Evolutionary conservation across 257 asterid species (phyloP).

Genomic region (Echium plantagineum): DNA sequence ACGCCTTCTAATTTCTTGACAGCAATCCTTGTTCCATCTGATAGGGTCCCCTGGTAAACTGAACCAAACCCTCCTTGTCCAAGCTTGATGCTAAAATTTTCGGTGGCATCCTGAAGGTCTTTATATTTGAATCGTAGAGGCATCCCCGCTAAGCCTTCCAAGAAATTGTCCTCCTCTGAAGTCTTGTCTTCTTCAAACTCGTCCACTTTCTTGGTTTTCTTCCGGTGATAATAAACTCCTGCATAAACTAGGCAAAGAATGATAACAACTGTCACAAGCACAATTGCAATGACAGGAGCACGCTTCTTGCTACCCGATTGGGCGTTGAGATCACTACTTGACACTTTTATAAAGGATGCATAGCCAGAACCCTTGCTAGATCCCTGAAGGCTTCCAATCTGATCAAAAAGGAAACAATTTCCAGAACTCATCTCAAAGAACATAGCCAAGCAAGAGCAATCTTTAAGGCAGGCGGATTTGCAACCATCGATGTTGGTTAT

Average conservation of each 20-base stretch:
- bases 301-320: constrained; percentile 21
- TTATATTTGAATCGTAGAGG: constrained; percentile 12
- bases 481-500: constrained; percentile 55
- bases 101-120: constrained; percentile 24
- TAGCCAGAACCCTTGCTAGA: constrained; percentile 22
- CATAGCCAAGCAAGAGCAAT: constrained; percentile 75
- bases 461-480: constrained; percentile 46
- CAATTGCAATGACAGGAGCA: constrained; percentile 36
- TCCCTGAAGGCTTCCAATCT: constrained; percentile 51
- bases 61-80: constrained; percentile 40
- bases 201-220: constrained; percentile 26
- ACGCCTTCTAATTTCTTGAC: constrained; percentile 35
- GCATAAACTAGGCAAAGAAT: constrained; percentile 34
- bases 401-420: constrained; percentile 53
- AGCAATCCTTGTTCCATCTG: constrained; percentile 25
- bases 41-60: constrained; percentile 25
- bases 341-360: constrained; percentile 36
- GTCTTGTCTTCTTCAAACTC: background rate
- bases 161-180: background rate
- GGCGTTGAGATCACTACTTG: constrained; percentile 12
- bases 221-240: constrained; percentile 29
- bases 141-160: background rate
- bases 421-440: constrained; percentile 55
- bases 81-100: constrained; percentile 22
- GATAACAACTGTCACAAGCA: constrained; percentile 33